A percentile compares a stretch with the other conserved stretches of the same genome.
phyloP scores from a whole-genome alignment of 2,329 filamentous ascomycete species.

The Nothomitra cinnamomea region DNA sequence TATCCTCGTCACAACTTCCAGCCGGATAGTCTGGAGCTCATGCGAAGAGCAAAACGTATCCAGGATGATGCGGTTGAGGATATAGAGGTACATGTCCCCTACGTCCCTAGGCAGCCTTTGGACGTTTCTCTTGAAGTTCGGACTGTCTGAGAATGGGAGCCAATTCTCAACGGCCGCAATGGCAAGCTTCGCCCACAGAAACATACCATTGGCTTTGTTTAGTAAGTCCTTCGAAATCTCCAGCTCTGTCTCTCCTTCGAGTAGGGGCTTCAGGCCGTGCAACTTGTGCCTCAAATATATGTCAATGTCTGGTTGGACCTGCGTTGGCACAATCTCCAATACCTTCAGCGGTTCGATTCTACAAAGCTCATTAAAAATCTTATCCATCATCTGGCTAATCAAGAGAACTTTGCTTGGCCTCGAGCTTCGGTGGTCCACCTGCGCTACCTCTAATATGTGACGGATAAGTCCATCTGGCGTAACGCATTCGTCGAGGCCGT shows the following conservation, averaged over 20 bases:
- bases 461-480: neutral
- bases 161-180: too few species aligned
- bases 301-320: neutral
- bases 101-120: too few species aligned
- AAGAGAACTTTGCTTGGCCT: neutral
- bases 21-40: neutral
- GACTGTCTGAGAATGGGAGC: too few species aligned
- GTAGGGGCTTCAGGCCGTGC: neutral
- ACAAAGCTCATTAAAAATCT: neutral
- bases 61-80: neutral
- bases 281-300: neutral
- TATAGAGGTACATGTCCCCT: neutral
- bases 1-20: neutral
- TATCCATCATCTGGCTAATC: neutral
- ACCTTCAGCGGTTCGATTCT: neutral
- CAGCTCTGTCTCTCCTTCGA: neutral
- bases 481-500: neutral
- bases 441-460: neutral
- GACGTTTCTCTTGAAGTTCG: too few species aligned
- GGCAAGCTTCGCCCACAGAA: too few species aligned
- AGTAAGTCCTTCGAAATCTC: neutral
- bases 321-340: neutral
- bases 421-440: too few species aligned
- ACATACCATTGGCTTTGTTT: too few species aligned
- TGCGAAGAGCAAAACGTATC: neutral